phyloP scores from a whole-genome alignment of 1,284 basidiomycete genomes.

The Malassezia dermatis region DNA sequence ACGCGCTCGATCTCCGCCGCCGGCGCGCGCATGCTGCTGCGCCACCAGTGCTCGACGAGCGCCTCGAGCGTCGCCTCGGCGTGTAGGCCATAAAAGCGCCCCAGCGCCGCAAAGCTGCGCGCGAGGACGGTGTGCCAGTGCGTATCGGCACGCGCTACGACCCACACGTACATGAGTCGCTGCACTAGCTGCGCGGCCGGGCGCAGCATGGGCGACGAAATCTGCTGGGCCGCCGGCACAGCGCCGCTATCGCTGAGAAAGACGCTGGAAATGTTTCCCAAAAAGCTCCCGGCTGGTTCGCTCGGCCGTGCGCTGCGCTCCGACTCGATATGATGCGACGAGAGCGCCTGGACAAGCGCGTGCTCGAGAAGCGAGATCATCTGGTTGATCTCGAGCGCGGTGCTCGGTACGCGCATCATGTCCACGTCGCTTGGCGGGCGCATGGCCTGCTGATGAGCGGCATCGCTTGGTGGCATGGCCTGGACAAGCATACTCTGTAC shows the following conservation, averaged over 20 bases:
- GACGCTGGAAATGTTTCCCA: slow-evolving; percentile 33
- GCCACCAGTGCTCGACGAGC: slow-evolving; percentile 65
- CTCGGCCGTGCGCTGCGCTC: background rate
- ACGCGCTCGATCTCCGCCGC: background rate
- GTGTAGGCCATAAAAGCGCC: slow-evolving; percentile 72
- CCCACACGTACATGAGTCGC: slow-evolving; percentile 29
- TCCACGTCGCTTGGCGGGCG: background rate
- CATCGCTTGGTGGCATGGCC: background rate
- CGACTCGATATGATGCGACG: background rate
- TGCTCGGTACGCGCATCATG: background rate
- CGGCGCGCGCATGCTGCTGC: background rate
- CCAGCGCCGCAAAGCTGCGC: slow-evolving; percentile 50
- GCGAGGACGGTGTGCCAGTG: background rate
- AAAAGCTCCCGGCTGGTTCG: slow-evolving; percentile 49
- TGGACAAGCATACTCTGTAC: background rate
- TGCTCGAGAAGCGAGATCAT: slow-evolving; percentile 5
- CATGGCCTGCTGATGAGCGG: background rate
- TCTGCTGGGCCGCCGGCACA: background rate
- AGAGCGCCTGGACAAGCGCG: slow-evolving; percentile 6
- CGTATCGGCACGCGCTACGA: background rate
- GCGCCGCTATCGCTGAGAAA: slow-evolving; percentile 20
- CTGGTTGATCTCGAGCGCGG: slow-evolving; percentile 2
- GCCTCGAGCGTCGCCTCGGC: slow-evolving; percentile 71
- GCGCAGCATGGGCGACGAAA: slow-evolving; percentile 4
- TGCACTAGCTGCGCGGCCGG: slow-evolving; percentile 20